Base-by-base conservation (phyloP, 1,284 basidiomycete genomes). In the Athelia psychrophila region DNA sequence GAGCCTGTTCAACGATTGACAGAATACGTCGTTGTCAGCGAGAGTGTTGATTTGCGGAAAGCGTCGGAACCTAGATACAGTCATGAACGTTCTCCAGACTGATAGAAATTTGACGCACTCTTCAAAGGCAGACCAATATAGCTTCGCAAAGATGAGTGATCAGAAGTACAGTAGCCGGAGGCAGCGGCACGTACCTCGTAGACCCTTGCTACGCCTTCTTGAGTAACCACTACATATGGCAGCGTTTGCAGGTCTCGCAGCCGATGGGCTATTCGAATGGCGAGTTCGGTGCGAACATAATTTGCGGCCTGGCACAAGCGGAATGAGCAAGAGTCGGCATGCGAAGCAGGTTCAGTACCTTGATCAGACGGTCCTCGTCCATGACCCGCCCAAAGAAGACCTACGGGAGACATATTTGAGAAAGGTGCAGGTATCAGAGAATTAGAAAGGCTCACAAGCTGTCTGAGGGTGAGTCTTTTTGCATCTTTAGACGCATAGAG, bases 171-270 rank as follows among this genome's bases (percentile, higher is more conserved):
- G n/a, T n/a, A n/a, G n/a, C n/a, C n/a, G n/a, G n/a, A n/a, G n/a
- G n/a, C n/a, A n/a, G n/a, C 20, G 50, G n/a, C 23, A 64, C 83
- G 52, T 50, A 89, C 91, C 73, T 93, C 86, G 60, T 95, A 95
- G 32, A 96, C 92, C 58, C 81, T 84, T 22, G 87, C 85, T 5
- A 96, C 82, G 1, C 87, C 84, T 62, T 93, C 89, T 58, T 95
- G 90, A 3, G 89, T 92, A 50, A 95, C 93, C 9, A 94, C 93
- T 23, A 92, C 83, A 64, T 91, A 95, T 0, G 94, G 93, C 36
- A 96, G 73, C 2, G 84, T 74, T 70, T 96, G 93, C 59, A 96
- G 76, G 62, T 96, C 93, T 53, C 91, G 81, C 54, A 96, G 74
- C 42, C 94, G 81, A 67, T 95, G 93, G 3, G 93, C 89, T 64